Percentiles rank a stretch among this genome's conserved stretches.
Evolutionary conservation across 495 filamentous ascomycete species (phyloP).

Genomic region (Zalerion maritima): DNA sequence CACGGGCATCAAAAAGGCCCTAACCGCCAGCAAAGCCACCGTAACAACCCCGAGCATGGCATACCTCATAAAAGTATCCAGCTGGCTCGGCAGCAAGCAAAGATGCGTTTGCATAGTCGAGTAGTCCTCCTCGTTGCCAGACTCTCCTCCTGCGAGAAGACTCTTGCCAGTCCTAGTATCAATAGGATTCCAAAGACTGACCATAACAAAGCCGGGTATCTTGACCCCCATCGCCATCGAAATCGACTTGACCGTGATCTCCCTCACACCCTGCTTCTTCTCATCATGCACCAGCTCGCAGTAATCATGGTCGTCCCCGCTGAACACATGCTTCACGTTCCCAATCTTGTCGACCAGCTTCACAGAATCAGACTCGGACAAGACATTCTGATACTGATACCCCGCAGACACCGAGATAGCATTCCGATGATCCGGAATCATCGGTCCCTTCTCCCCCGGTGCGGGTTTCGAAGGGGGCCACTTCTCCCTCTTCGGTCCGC

Average conservation of each 20-base stretch:
- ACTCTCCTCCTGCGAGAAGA: constrained; percentile 21
- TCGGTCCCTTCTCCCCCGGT: constrained; percentile 35
- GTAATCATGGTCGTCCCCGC: constrained; percentile 97
- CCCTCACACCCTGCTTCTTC: constrained; percentile 47
- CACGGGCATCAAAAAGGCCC: constrained; percentile 42
- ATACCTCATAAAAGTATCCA: constrained; percentile 71
- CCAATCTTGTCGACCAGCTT: constrained; percentile 58
- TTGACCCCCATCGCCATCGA: constrained; percentile 96
- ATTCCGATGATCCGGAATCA: constrained; percentile 58
- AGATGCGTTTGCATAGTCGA: constrained; percentile 73
- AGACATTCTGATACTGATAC: constrained; percentile 95
- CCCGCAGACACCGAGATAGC: constrained; percentile 60
- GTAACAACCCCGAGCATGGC: constrained; percentile 43
- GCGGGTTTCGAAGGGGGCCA: constrained; percentile 53
- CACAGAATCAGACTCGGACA: constrained; percentile 56
- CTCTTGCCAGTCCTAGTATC: constrained; percentile 47
- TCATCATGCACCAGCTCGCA: constrained; percentile 73
- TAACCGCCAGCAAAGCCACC: constrained; percentile 40
- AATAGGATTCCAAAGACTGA: constrained; percentile 85
- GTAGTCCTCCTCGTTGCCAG: constrained; percentile 3
- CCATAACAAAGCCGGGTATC: constrained; percentile 71
- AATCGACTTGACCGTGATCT: constrained; percentile 89
- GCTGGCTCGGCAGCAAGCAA: constrained; percentile 80
- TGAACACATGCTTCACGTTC: constrained; percentile 69
- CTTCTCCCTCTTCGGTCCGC: constrained; percentile 76